These are phyloP conservation scores for Pisolithus orientalis DNA, from an alignment of 768 basidiomycete species.

Conservation along the genomic window DNA sequence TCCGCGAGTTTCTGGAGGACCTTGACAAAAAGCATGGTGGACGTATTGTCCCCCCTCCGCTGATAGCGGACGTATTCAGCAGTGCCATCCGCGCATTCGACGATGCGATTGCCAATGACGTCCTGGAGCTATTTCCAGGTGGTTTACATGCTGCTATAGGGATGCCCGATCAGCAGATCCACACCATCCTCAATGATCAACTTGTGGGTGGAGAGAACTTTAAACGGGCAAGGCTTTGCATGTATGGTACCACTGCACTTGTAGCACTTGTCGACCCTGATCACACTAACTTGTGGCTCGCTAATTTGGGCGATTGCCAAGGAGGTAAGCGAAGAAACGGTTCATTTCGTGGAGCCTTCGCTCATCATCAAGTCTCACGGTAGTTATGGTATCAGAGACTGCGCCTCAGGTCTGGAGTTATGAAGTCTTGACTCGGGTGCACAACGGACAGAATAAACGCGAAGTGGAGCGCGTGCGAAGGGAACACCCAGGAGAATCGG, in stretches of 20 bases:
- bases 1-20: slow-evolving; percentile 50
- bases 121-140: slow-evolving; percentile 53
- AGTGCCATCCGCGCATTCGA: slow-evolving; percentile 57
- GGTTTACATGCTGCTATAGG: slow-evolving; percentile 44
- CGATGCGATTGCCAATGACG: slow-evolving; percentile 60
- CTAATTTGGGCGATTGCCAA: slow-evolving; percentile 78
- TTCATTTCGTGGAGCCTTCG: slow-evolving; percentile 5
- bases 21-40: slow-evolving; percentile 32
- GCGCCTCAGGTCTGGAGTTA: slow-evolving; percentile 50
- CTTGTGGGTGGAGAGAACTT: slow-evolving; percentile 52
- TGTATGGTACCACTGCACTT: slow-evolving; percentile 76
- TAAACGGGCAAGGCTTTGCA: slow-evolving; percentile 60
- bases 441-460: slow-evolving; percentile 63
- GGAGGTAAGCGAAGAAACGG: slow-evolving; percentile 43
- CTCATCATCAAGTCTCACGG: slow-evolving; percentile 9
- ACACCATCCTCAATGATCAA: slow-evolving; percentile 59
- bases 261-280: slow-evolving; percentile 68
- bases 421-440: slow-evolving; percentile 54
- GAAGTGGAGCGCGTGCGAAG: slow-evolving; percentile 58
- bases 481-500: slow-evolving; percentile 66
- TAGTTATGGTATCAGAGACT: slow-evolving; percentile 48
- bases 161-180: slow-evolving; percentile 52
- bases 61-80: slow-evolving; percentile 51
- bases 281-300: slow-evolving; percentile 67
- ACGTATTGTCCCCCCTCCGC: slow-evolving; percentile 37